Base-by-base conservation (phyloP, 2,329 filamentous ascomycete species). In the Xylaria sp. region DNA sequence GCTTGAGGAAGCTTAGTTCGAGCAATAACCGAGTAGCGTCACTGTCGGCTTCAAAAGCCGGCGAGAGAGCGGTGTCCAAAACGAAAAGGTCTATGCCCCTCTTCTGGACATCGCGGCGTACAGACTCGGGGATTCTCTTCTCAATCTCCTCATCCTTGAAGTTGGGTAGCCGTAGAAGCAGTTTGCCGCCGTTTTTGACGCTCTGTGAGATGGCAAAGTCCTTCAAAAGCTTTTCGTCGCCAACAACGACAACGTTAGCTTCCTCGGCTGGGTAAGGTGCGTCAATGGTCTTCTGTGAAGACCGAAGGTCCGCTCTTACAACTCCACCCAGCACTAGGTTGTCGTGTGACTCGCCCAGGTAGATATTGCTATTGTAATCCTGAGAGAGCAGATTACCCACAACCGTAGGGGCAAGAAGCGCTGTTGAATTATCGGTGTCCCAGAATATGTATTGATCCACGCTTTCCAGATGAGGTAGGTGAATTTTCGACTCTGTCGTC, bases 391-490 rank as follows among this genome's bases (percentile, higher is more conserved):
- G 76, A 64, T 80, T 83, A 69, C 86, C 85, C 31, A 90, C 77
- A 42, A 83, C 86, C 25, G 86, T 81, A 11, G 93, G 90, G 0
- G 93, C 89, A 66, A 84, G 83, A 58, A 86, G 84, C 58, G 90
- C 86, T 1, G 84, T 80, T 31, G 94, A 94, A 78, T 89, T 87
- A 76, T 97, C 95, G 45, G 92, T 78, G 73, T 97, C 92, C 94
- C 94, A 98, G 86, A 99, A 97, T 13, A 90, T 90, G 82, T 96
- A 98, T 80, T 98, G 92, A 78, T 92, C 87, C 22, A 90, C 88
- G 71, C 88, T 83, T 61, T 89, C 79, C 53, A 84, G 78, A n/a
- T 79, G 74, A 29, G 71, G 72, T 69, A 83, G 64, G 73, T 78
- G 67, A 77, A 77, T 74, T 63, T 81, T 80, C 27, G 79, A 76